Conservation (phyloP, 805 yeast species). For the Lipomyces sp. region DNA sequence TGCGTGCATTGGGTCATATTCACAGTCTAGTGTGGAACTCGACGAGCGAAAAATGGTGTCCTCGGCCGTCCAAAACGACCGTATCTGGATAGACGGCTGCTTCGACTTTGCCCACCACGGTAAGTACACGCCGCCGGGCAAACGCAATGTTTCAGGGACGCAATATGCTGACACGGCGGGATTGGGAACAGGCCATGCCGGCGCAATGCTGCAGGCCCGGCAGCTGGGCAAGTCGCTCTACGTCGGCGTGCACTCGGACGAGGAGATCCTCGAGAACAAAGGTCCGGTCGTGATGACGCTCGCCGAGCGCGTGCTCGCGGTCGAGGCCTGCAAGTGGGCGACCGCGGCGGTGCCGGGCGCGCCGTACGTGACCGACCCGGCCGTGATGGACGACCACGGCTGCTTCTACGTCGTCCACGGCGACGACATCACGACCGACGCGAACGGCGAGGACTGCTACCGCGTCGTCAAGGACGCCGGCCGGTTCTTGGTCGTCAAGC, state of each 20-base stretch:
- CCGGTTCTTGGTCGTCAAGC: conserved; percentile 82
- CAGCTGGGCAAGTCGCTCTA: conserved; percentile 69
- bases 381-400: conserved; percentile 64
- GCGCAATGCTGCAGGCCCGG: conserved; percentile 91
- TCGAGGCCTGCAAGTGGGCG: conserved; percentile 87
- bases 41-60: conserved; percentile 19
- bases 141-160: neutral
- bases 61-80: conserved; percentile 23
- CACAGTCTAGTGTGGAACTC: no score
- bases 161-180: neutral
- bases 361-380: conserved; percentile 90
- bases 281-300: conserved; percentile 93
- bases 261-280: conserved; percentile 74
- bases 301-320: conserved; percentile 76
- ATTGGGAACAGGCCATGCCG: conserved; percentile 62
- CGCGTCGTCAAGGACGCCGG: conserved; percentile 77
- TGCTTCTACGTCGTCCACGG: conserved; percentile 97
- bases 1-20: no score
- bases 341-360: conserved; percentile 68
- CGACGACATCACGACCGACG: conserved; percentile 96
- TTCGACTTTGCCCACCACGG: conserved; percentile 98
- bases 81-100: conserved; percentile 97
- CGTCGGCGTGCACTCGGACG: conserved; percentile 92
- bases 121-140: conserved; percentile 33
- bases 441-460: conserved; percentile 91